A percentile compares a stretch with the other conserved stretches of the same genome.
phyloP scores from a whole-genome alignment of 768 basidiomycete species.

The Agrocybe praecox region DNA sequence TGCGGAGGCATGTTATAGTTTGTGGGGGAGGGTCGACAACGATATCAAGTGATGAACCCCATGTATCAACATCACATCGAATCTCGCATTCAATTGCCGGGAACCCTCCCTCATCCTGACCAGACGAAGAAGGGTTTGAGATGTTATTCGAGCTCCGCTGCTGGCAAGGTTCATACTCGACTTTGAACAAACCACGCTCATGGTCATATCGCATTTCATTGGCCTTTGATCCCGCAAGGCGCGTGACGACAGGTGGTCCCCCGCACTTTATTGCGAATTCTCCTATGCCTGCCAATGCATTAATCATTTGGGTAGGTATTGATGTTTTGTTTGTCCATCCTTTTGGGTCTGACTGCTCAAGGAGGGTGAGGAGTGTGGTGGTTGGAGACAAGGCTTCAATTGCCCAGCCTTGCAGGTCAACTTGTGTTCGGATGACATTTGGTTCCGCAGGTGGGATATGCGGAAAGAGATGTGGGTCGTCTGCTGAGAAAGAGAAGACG shows the following conservation, averaged over 20 bases:
- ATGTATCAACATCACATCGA: slow-evolving; percentile 89
- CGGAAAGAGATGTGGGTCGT: slow-evolving; percentile 87
- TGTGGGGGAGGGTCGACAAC: slow-evolving; percentile 93
- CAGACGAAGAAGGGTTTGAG: slow-evolving; percentile 13
- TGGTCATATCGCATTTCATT: slow-evolving; percentile 83
- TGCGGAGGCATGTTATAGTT: slow-evolving; percentile 76
- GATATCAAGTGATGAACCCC: slow-evolving; percentile 82
- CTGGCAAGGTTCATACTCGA: slow-evolving; percentile 78
- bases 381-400: slow-evolving; percentile 95
- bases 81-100: slow-evolving; percentile 86
- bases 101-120: slow-evolving; percentile 30
- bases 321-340: slow-evolving; percentile 96
- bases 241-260: slow-evolving; percentile 89
- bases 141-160: slow-evolving; percentile 36
- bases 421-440: slow-evolving; percentile 87
- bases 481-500: slow-evolving; percentile 92
- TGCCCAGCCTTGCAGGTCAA: slow-evolving; percentile 99
- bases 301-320: slow-evolving; percentile 94
- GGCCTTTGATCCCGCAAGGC: slow-evolving; percentile 77
- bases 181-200: slow-evolving; percentile 76
- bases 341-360: slow-evolving; percentile 97
- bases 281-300: slow-evolving; percentile 85
- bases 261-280: slow-evolving; percentile 96
- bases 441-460: slow-evolving; percentile 67
- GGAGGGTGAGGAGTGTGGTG: slow-evolving; percentile 88